Evolutionary conservation across 768 basidiomycete species (phyloP).

Genomic region (Suillus ampliporus): DNA sequence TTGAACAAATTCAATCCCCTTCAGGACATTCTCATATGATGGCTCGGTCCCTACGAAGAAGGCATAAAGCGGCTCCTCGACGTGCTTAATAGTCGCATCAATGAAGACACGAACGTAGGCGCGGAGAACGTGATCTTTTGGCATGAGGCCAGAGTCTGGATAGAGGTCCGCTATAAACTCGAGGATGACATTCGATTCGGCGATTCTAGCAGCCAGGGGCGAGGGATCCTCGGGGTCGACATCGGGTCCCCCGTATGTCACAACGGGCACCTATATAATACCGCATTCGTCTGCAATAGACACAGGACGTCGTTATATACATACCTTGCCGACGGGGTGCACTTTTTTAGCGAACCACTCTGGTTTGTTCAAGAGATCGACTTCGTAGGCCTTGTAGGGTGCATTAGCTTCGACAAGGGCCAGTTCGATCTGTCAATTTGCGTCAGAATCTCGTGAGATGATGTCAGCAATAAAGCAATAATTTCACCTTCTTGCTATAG

Average conservation of each 20-base stretch:
- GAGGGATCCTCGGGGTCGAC: conserved; percentile 58
- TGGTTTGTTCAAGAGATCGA: conserved; percentile 65
- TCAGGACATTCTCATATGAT: conserved; percentile 44
- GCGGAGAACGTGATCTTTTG: conserved; percentile 55
- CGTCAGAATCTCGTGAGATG: neutral
- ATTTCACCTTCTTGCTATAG: conserved; percentile 55
- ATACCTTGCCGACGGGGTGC: conserved; percentile 66
- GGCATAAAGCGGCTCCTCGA: conserved; percentile 15
- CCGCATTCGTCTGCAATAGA: neutral
- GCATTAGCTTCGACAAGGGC: conserved; percentile 59
- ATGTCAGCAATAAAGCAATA: neutral
- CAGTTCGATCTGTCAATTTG: conserved; percentile 49
- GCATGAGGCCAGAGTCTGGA: conserved; percentile 50
- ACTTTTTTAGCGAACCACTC: conserved; percentile 66
- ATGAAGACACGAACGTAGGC: conserved; percentile 66
- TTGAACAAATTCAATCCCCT: conserved; percentile 53
- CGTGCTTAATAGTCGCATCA: conserved; percentile 49
- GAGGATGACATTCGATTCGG: conserved; percentile 65
- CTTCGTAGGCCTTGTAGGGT: conserved; percentile 52
- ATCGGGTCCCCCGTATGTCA: conserved; percentile 61
- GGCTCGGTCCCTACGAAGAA: conserved; percentile 43
- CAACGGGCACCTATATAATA: conserved; percentile 53
- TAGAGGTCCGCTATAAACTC: conserved; percentile 67
- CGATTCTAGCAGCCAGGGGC: conserved; percentile 56
- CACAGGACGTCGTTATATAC: neutral